Base-by-base conservation (phyloP, 331 rosid species). In the Cydonia oblonga region DNA sequence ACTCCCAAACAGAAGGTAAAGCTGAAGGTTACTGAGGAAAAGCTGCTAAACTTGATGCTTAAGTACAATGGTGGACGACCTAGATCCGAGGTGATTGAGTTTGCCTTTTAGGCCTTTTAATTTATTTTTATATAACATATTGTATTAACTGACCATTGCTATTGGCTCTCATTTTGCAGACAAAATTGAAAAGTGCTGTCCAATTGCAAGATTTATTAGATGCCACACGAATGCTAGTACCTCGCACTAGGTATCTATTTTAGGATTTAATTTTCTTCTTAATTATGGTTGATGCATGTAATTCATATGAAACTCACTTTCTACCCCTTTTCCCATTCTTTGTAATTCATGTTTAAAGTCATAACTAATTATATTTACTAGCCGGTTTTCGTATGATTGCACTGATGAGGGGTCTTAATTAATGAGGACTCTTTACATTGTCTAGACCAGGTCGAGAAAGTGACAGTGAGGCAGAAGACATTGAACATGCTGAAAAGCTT, bases 1-100 rank as follows among this genome's bases (percentile, higher is more conserved):
- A 95, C 99, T 81, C 96, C 99, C 68, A 95, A 95, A 79, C 99
- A 95, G 81, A 95, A 95, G 90, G 99, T 95, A 85, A 95, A 95
- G 82, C 75, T 95, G 82, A 91, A 87, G 80, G 96, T 95, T 75
- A 95, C 99, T 1, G 99, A 95, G 83, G 99, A 95, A 86, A 95
- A 84, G 77, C 86, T 95, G 75, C 76, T 95, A 78, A 91, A 84
- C 82, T 72, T 95, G 82, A 89, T 95, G 92, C 76, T 95, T 65
- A 95, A 95, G 80, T 95, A 95, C 86, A 95, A 95, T 66, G 97
- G 96, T 25, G 97, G 99, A 53, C 90, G 97, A 11, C 97, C 99
- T 54, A 87, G 91, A 84, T 80, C 87, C 51, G 99, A 95, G 90
- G 99, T 87, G 75, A 75, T 69, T 28, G 54, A 54, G 53, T 59